Conservation (phyloP, 2,329 filamentous ascomycete species). For the Fusarium sp. region DNA sequence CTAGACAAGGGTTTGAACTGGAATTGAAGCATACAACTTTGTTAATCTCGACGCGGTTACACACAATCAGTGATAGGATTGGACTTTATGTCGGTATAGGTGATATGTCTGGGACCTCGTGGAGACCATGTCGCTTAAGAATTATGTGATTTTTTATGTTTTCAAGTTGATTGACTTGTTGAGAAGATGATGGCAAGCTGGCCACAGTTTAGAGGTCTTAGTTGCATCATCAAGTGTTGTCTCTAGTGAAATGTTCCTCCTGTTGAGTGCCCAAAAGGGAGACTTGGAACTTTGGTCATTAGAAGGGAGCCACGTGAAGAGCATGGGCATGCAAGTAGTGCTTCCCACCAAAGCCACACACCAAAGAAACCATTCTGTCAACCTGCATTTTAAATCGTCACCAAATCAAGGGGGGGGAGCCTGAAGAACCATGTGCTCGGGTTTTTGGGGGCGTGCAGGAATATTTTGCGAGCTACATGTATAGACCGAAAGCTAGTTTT, state of each 20-base stretch:
- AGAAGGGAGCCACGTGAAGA: background rate
- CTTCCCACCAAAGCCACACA: background rate
- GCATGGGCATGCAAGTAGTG: background rate
- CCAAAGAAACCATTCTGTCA: background rate
- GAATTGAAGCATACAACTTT: background rate
- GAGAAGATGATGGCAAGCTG: background rate
- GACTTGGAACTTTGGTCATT: background rate
- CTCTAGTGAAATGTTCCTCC: background rate
- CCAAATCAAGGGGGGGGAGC: background rate
- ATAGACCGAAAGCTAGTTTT: background rate
- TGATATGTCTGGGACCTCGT: background rate
- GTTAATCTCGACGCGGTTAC: background rate
- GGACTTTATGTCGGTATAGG: background rate
- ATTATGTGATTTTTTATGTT: background rate
- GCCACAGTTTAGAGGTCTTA: background rate
- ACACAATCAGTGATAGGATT: background rate
- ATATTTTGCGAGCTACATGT: background rate
- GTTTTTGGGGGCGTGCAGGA: background rate
- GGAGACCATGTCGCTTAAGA: background rate
- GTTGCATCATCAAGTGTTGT: background rate
- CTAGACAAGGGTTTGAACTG: constrained; percentile 34
- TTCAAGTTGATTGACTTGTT: background rate
- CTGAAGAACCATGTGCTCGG: background rate
- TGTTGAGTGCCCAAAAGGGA: background rate
- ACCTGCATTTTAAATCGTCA: background rate